These are phyloP conservation scores for Talaromyces ruber DNA, from an alignment of 495 filamentous ascomycete species.

Conservation along the genomic window DNA sequence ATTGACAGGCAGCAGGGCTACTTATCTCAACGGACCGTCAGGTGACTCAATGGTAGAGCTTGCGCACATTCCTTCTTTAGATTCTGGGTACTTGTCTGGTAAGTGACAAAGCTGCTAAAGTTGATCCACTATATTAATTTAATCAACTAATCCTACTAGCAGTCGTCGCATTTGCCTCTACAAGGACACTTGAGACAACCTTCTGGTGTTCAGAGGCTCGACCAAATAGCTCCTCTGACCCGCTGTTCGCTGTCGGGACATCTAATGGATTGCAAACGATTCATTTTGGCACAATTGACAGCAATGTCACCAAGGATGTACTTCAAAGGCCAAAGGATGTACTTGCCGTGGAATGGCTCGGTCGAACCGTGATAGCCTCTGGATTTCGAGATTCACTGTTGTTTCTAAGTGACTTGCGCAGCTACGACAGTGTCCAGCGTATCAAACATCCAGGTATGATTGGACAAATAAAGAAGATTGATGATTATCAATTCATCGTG, in stretches of 20 bases:
- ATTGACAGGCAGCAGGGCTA: background rate
- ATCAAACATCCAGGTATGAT: conserved; percentile 28
- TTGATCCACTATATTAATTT: background rate
- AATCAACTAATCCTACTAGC: conserved; percentile 4
- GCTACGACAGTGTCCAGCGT: conserved; percentile 20
- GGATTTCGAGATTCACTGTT: conserved; percentile 28
- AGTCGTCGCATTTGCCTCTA: background rate
- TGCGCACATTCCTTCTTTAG: background rate
- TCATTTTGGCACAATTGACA: conserved; percentile 9
- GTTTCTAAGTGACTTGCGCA: conserved; percentile 30
- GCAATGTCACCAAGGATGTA: conserved; percentile 21
- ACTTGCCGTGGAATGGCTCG: conserved; percentile 33
- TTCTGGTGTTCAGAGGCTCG: conserved; percentile 31
- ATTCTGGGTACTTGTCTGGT: background rate
- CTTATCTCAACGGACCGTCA: background rate
- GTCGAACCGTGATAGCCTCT: conserved; percentile 24
- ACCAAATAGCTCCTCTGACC: conserved; percentile 16
- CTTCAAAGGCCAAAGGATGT: conserved; percentile 21
- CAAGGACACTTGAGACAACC: background rate
- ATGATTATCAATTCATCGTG: conserved; percentile 27
- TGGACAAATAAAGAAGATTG: conserved; percentile 27
- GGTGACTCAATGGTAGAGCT: background rate
- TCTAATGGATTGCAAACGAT: conserved; percentile 33
- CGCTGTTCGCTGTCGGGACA: conserved; percentile 31
- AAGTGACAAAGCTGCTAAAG: background rate